Base-by-base conservation (phyloP, 352 stramenopile species). In the Phytophthora macrochlamydospora region DNA sequence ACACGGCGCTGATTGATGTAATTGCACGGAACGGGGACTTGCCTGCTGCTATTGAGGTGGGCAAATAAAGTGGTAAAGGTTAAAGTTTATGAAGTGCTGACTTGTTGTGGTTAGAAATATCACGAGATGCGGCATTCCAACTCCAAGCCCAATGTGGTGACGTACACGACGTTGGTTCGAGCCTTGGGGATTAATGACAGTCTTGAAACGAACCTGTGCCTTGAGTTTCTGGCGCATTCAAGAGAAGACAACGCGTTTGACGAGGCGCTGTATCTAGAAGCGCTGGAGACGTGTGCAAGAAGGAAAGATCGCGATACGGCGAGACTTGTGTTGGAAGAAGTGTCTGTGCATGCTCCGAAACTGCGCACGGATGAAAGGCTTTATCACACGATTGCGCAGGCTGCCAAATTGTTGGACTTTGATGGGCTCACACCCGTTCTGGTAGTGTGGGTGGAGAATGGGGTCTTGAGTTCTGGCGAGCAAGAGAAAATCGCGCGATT, bases 1-100 rank as follows among this genome's bases (percentile, higher is more conserved):
- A 91, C 69, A 93, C 85, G 46, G 85, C 85, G 56, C 71, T 93
- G n/a, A 91, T 93, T 53, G 85, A 93, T 59, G 79, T 91, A 24
- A 79, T 81, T 7, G 83, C 81, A 9, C 72, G 85, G 18, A 80
- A 62, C 33, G 69, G 78, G 28, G 75, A 90, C 40, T 51, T 92
- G 13, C 50, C 33, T 9, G 67, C 64, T 43, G 83, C 83, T 46
- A 84, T 89, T 59, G 32, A 73, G 60, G 83, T 91, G 63, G 33
- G 24, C 8, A 4, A 43, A 30, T 6, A 18, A 12, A 32, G 9
- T 29, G 29, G 2, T 43, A 33, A 28, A 9, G 33, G 33, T 37
- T 46, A 8, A 33, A 13, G 6, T 31, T 7, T n/a, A 32, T 53
- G 7, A 49, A 14, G 0, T 14, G 28, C 60, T 51, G 12, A 35